phyloP scores from a whole-genome alignment of 768 basidiomycete species.

The Lentinula boryana region DNA sequence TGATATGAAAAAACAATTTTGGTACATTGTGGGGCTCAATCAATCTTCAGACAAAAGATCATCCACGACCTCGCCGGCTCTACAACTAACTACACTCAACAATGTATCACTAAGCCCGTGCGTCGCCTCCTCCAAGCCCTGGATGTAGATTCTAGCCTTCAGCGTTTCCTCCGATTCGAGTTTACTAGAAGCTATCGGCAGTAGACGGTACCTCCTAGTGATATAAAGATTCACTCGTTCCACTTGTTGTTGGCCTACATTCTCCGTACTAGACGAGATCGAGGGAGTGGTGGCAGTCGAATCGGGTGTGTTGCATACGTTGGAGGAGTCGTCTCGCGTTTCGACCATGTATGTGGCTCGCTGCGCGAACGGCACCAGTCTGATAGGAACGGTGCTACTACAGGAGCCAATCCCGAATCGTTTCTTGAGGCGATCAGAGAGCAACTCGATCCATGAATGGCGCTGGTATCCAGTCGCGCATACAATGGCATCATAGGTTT shows the following conservation, averaged over 20 bases:
- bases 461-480: conserved; percentile 53
- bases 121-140: conserved; percentile 32
- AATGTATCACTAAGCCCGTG: conserved; percentile 40
- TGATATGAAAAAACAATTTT: background rate
- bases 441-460: conserved; percentile 36
- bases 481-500: conserved; percentile 39
- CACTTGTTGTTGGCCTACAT: conserved; percentile 8
- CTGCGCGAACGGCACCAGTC: background rate
- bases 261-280: conserved; percentile 9
- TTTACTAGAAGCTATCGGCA: conserved; percentile 17
- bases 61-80: conserved; percentile 39
- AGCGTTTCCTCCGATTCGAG: conserved; percentile 1
- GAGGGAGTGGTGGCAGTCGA: conserved; percentile 14
- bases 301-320: conserved; percentile 7
- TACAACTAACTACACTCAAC: conserved; percentile 35
- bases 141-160: conserved; percentile 25
- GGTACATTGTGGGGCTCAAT: background rate
- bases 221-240: conserved; percentile 23
- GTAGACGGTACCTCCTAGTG: conserved; percentile 35
- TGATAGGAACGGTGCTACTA: background rate
- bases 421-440: conserved; percentile 31
- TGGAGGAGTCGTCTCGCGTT: background rate
- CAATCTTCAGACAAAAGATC: conserved; percentile 17
- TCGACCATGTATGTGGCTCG: background rate
- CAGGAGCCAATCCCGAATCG: conserved; percentile 26